Evolutionary conservation across 2,329 filamentous ascomycete genomes (phyloP).

Genomic region (Amauroascus verrucosus): DNA sequence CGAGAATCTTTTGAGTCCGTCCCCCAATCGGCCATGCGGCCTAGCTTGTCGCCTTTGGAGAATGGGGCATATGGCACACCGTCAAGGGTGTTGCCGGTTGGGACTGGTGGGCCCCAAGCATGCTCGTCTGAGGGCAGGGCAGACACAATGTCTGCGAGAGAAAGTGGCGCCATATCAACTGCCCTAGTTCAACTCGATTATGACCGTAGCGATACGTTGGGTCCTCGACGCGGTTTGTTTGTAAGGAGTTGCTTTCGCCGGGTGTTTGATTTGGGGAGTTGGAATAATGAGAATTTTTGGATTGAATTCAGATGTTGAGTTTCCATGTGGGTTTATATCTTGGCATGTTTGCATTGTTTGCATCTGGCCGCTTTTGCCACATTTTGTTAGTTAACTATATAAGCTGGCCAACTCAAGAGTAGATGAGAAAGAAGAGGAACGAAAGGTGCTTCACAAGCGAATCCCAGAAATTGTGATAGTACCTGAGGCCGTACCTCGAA

Average conservation of each 20-base stretch:
- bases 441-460: too few species aligned
- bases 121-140: slow-evolving; percentile 64
- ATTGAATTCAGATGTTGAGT: slow-evolving; percentile 7
- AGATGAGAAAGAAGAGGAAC: too few species aligned
- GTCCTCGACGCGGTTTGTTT: background rate
- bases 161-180: slow-evolving; percentile 41
- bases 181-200: background rate
- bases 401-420: background rate
- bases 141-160: slow-evolving; percentile 57
- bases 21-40: slow-evolving; percentile 99
- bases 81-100: slow-evolving; percentile 77
- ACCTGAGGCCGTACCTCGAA: background rate
- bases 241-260: background rate
- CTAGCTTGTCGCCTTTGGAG: slow-evolving; percentile 96
- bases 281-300: slow-evolving; percentile 1
- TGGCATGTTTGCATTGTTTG: slow-evolving; percentile 7
- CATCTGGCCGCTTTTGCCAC: background rate
- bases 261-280: background rate
- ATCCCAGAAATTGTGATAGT: too few species aligned
- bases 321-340: slow-evolving; percentile 7
- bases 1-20: slow-evolving; percentile 64
- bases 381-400: background rate
- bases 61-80: slow-evolving; percentile 96
- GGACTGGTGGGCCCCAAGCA: slow-evolving; percentile 77
- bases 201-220: background rate